A percentile compares a stretch with the other conserved stretches of the same genome.
phyloP scores from a whole-genome alignment of 345 rosid genomes.

The Eucalyptus fibrosa region DNA sequence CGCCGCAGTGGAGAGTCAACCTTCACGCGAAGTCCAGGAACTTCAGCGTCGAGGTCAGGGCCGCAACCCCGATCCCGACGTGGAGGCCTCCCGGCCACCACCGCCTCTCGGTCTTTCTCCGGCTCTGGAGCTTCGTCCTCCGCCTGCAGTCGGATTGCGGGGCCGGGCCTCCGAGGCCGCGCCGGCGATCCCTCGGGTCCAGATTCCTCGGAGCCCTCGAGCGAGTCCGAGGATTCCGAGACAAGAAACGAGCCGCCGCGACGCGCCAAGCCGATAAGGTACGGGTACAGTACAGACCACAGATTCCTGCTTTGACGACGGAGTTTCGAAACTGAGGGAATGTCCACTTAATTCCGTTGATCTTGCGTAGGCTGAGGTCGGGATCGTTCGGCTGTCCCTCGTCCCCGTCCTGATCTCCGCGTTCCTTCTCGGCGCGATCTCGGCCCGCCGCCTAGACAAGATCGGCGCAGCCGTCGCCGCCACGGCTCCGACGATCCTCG shows the following conservation, averaged over 20 bases:
- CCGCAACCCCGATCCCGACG: background rate
- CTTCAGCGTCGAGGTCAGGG: background rate
- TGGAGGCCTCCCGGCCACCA: background rate
- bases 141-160: background rate
- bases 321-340: background rate
- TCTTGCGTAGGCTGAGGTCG: background rate
- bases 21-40: background rate
- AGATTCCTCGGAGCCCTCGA: background rate
- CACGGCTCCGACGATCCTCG: background rate
- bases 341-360: background rate
- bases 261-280: background rate
- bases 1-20: background rate
- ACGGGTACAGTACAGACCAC: background rate
- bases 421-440: background rate
- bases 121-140: background rate
- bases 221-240: background rate
- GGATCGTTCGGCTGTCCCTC: background rate
- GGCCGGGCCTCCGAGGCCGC: background rate
- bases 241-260: background rate
- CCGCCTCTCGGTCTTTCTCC: background rate
- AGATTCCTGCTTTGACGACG: background rate
- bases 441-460: background rate
- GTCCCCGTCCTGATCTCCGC: background rate
- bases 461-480: background rate
- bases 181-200: background rate